These are phyloP conservation scores for Pyrenula massariospora DNA, from an alignment of 495 filamentous ascomycete genomes.

Conservation along the genomic window DNA sequence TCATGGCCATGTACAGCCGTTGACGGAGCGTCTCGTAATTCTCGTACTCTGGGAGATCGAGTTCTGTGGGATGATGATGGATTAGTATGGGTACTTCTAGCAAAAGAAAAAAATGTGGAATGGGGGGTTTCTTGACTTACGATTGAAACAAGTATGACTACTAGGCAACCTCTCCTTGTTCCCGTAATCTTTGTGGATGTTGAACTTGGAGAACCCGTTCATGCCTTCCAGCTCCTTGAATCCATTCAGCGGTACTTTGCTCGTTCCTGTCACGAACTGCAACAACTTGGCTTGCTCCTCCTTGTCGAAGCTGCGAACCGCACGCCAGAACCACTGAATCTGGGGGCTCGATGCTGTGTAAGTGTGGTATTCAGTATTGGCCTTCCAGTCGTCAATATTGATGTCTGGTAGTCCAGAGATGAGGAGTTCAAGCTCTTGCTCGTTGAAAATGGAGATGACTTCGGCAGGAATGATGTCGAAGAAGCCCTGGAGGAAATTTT, in stretches of 20 bases:
- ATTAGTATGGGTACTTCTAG: too few relatives aligned
- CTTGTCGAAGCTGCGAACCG: conserved; percentile 95
- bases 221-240: conserved; percentile 99
- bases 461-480: conserved; percentile 95
- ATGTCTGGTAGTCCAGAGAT: conserved; percentile 97
- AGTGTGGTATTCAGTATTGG: conserved; percentile 96
- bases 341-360: conserved; percentile 90
- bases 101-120: conserved; percentile 1
- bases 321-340: conserved; percentile 99
- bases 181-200: conserved; percentile 96
- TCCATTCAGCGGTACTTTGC: conserved; percentile 96
- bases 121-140: conserved; percentile 45
- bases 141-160: conserved; percentile 98
- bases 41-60: conserved; percentile 97
- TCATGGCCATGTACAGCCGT: conserved; percentile 87
- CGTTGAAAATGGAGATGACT: conserved; percentile 94
- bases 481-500: conserved; percentile 95
- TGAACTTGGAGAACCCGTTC: conserved; percentile 97
- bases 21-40: conserved; percentile 83
- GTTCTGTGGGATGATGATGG: too few relatives aligned
- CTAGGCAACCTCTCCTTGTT: conserved; percentile 94
- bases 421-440: conserved; percentile 91
- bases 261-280: conserved; percentile 96
- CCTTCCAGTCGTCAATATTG: conserved; percentile 98
- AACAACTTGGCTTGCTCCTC: conserved; percentile 96